These are phyloP conservation scores for Colletotrichum sp. DNA, from an alignment of 2,329 filamentous ascomycete species.

Conservation along the genomic window DNA sequence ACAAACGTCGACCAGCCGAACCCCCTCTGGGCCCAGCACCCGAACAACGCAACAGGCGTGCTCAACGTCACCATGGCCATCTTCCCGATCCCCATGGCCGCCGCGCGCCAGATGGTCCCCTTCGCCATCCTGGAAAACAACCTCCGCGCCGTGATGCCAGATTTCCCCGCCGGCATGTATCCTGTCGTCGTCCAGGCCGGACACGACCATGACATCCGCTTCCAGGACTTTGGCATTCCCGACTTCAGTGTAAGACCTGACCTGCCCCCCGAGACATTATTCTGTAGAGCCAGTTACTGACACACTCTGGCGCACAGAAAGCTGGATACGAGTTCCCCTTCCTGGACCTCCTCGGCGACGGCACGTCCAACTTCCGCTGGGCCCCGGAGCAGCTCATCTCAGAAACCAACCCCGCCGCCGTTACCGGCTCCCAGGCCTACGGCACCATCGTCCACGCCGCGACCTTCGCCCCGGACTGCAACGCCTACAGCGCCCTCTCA, in stretches of 20 bases:
- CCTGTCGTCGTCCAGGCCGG: slow-evolving; percentile 55
- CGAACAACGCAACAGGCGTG: slow-evolving; percentile 53
- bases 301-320: slow-evolving; percentile 38
- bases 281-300: not conserved
- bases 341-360: slow-evolving; percentile 55
- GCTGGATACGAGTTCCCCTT: slow-evolving; percentile 61
- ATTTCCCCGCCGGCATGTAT: slow-evolving; percentile 56
- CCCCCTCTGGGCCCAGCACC: slow-evolving; percentile 50
- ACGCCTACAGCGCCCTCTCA: slow-evolving; percentile 45
- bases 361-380: slow-evolving; percentile 56
- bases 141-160: slow-evolving; percentile 50
- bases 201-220: slow-evolving; percentile 55
- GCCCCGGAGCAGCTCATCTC: slow-evolving; percentile 51
- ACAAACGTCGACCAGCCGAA: slow-evolving; percentile 35
- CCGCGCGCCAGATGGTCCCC: slow-evolving; percentile 53
- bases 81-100: slow-evolving; percentile 52
- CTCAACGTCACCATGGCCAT: slow-evolving; percentile 59
- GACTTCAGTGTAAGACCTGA: slow-evolving; percentile 51
- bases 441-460: slow-evolving; percentile 48
- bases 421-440: slow-evolving; percentile 50
- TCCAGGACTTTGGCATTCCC: slow-evolving; percentile 40
- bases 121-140: slow-evolving; percentile 52
- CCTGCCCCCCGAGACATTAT: not conserved
- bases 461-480: slow-evolving; percentile 50
- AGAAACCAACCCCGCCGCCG: slow-evolving; percentile 42